phyloP scores from a whole-genome alignment of 352 stramenopile species.

The Globisporangium parvum region DNA sequence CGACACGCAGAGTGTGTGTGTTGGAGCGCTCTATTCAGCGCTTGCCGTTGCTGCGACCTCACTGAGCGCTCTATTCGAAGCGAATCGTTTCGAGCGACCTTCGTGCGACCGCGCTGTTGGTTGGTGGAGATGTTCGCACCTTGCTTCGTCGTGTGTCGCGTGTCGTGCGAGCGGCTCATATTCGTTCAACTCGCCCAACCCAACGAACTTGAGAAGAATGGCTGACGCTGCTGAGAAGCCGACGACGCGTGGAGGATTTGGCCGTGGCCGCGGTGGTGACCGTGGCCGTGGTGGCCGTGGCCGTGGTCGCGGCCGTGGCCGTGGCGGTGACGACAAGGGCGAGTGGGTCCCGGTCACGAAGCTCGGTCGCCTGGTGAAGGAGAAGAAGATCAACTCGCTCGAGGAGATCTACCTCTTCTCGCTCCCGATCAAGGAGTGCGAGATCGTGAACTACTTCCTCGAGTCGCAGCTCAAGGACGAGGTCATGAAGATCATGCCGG shows the following conservation, averaged over 20 bases:
- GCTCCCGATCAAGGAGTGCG: conserved; percentile 99
- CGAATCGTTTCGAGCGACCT: conserved; percentile 11
- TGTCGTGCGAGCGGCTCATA: conserved; percentile 10
- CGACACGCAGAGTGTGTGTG: neutral
- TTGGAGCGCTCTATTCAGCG: conserved; percentile 2
- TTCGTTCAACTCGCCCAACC: conserved; percentile 65
- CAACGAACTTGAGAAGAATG: conserved; percentile 52
- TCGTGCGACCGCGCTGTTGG: conserved; percentile 32
- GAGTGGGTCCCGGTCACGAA: conserved; percentile 99
- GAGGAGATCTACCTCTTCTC: conserved; percentile 99
- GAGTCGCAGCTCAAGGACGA: conserved; percentile 98
- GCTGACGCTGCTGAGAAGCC: conserved; percentile 54
- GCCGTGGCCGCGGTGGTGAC: conserved; percentile 82
- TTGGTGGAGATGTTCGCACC: conserved; percentile 22
- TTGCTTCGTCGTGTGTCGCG: neutral
- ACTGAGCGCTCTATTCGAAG: conserved; percentile 2
- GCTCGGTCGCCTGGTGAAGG: conserved; percentile 99
- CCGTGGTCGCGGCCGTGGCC: conserved; percentile 65
- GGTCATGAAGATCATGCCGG: conserved; percentile 99
- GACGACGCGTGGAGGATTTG: conserved; percentile 91
- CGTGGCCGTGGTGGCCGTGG: conserved; percentile 82
- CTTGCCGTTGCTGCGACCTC: no score
- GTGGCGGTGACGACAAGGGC: conserved; percentile 86
- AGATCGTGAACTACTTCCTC: conserved; percentile 99
- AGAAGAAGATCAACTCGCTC: conserved; percentile 98